Evolutionary conservation across 1,139 yeast species (phyloP).

Genomic region (Scheffersomyces lignicola): DNA sequence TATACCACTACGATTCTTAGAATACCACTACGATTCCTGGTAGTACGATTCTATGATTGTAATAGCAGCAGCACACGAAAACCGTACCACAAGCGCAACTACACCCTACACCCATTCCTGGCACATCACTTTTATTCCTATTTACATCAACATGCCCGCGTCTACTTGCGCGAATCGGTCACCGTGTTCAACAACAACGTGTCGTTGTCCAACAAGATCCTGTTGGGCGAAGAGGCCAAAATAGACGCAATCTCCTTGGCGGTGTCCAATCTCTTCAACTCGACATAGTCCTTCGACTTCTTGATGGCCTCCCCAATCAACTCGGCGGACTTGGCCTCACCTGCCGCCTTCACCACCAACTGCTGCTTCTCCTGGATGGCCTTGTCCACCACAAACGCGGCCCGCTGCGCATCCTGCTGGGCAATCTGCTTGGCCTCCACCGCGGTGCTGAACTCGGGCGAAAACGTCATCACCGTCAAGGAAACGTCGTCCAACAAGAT

Average conservation of each 20-base stretch:
- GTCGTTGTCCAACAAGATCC: slow-evolving; percentile 87
- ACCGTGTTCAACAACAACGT: slow-evolving; percentile 88
- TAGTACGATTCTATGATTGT: too few species aligned
- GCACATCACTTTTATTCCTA: too few species aligned
- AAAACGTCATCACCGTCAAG: slow-evolving; percentile 91
- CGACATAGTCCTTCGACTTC: slow-evolving; percentile 93
- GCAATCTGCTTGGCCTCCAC: slow-evolving; percentile 99
- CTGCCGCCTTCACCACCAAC: slow-evolving; percentile 92
- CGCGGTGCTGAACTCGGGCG: slow-evolving; percentile 96
- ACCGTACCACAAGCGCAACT: too few species aligned
- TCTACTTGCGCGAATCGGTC: slow-evolving; percentile 55
- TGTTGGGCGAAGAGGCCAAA: slow-evolving; percentile 84
- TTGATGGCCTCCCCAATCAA: slow-evolving; percentile 98
- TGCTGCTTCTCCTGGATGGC: slow-evolving; percentile 98
- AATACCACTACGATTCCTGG: too few species aligned
- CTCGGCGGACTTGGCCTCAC: slow-evolving; percentile 98
- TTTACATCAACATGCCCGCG: too few species aligned
- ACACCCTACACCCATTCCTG: too few species aligned
- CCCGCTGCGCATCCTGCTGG: slow-evolving; percentile 98
- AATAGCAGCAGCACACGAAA: too few species aligned
- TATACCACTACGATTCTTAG: too few species aligned
- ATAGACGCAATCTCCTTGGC: slow-evolving; percentile 94
- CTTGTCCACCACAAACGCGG: slow-evolving; percentile 94
- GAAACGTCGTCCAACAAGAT: slow-evolving; percentile 93
- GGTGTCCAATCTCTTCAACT: slow-evolving; percentile 93